Evolutionary conservation across 1,284 basidiomycete genomes (phyloP), one percentile per base, ranked within the genome.

Genomic region (Ceratorhiza oryzae-sativae): DNA sequence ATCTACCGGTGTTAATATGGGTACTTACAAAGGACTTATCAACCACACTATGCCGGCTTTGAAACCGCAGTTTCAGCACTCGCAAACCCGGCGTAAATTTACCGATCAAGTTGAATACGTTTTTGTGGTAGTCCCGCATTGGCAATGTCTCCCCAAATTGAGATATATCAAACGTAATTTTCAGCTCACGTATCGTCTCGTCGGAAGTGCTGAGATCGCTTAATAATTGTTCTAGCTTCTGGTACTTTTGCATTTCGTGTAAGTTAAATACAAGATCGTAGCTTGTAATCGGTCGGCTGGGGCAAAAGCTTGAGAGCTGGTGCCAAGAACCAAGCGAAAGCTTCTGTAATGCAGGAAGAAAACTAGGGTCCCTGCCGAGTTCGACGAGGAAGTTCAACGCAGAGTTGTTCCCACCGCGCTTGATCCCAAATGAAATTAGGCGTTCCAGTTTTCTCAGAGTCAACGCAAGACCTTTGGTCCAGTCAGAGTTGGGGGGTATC

Each of bases 311-410:
- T 1, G 53, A 42, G 15, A 68, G 34, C 39, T 68, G 36, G 51
- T 68, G 53, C 53, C 51, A 68, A 32, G 25, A 18, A 4, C 65
- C 65, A 18, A 68, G 53, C 23, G 65, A 68, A 46, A 68, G 36
- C 20, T 68, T 68, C 51, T 68, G 65, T 20, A 68, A 39, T 32
- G 18, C 20, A 5, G 65, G 65, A 20, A 68, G 65, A 41, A 68
- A 68, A 13, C 27, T 55, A 30, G 20, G 65, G 51, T 68, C 53
- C 9, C n/a, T 56, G 42, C 36, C 34, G n/a, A 3, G 25, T 27
- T 20, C 25, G 32, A 34, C 27, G 6, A 68, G 36, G 2, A 46
- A 25, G 12, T 23, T 20, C 13, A 45, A 32, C 25, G 27, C 53
- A 15, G 41, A 9, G 39, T 46, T 39, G 39, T 30, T 56, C 4